Conservation (phyloP, 345 rosid genomes). For the Ailanthus altissimus region DNA sequence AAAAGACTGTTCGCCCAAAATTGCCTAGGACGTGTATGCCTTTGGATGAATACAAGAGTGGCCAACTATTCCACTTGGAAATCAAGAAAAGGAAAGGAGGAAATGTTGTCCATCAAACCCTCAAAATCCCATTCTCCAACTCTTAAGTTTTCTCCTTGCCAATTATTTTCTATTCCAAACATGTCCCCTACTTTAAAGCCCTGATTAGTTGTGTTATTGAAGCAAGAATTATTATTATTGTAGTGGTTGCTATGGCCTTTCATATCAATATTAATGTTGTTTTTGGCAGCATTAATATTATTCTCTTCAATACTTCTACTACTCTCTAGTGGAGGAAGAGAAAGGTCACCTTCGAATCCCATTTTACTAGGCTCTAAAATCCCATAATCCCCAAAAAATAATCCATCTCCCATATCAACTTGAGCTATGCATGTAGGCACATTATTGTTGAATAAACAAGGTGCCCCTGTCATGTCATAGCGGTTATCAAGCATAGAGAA, state of each 20-base stretch:
- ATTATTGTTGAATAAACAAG: slow-evolving; percentile 37
- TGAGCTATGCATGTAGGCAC: slow-evolving; percentile 38
- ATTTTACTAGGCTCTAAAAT: slow-evolving; percentile 37
- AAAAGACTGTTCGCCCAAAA: slow-evolving; percentile 25
- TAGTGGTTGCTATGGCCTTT: slow-evolving; percentile 44
- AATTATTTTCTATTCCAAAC: slow-evolving; percentile 56
- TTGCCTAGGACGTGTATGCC: slow-evolving; percentile 18
- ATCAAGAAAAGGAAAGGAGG: slow-evolving; percentile 82
- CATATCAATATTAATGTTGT: slow-evolving; percentile 34
- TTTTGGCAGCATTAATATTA: slow-evolving; percentile 18
- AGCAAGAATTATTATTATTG: slow-evolving; percentile 52
- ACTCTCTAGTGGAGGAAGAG: slow-evolving; percentile 53
- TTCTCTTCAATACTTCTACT: slow-evolving; percentile 29
- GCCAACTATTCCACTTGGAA: slow-evolving; percentile 58
- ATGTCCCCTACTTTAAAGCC: slow-evolving; percentile 52
- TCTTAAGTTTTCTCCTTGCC: slow-evolving; percentile 69
- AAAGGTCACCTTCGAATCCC: slow-evolving; percentile 50
- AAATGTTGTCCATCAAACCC: slow-evolving; percentile 66
- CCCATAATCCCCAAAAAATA: slow-evolving; percentile 38
- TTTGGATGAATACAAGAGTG: neutral
- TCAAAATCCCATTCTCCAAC: slow-evolving; percentile 93
- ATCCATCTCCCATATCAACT: slow-evolving; percentile 37
- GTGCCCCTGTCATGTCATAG: slow-evolving; percentile 38
- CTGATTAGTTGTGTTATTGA: slow-evolving; percentile 40
- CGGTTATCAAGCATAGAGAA: slow-evolving; percentile 35